Percentiles rank a stretch among this genome's conserved stretches.
phyloP scores from a whole-genome alignment of 2,329 filamentous ascomycete genomes.

The Aureobasidium leucospermi region DNA sequence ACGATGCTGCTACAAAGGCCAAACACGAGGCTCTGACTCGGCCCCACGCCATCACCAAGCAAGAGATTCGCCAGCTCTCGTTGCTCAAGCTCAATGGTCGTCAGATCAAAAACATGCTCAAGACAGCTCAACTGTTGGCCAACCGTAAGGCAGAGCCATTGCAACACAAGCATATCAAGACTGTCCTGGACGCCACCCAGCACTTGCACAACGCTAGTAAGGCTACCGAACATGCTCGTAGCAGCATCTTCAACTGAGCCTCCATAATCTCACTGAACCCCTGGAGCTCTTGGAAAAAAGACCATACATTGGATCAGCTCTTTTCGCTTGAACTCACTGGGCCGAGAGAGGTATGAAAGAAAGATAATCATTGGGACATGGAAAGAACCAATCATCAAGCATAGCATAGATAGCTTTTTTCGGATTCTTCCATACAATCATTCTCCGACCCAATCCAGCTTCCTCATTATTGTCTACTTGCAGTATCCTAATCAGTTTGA shows the following conservation, averaged over 20 bases:
- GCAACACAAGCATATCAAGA: slow-evolving; percentile 25
- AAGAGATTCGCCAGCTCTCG: slow-evolving; percentile 25
- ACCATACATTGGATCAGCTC: no score
- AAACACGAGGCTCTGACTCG: slow-evolving; percentile 18
- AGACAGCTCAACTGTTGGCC: slow-evolving; percentile 33
- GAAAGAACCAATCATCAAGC: no score
- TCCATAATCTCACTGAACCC: no score
- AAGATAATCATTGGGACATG: no score
- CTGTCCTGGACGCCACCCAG: slow-evolving; percentile 28
- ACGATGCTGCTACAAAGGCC: not conserved
- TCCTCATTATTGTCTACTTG: no score
- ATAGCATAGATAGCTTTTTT: no score
- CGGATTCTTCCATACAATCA: no score
- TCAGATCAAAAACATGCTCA: slow-evolving; percentile 38
- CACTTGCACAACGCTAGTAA: slow-evolving; percentile 24
- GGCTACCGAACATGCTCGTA: slow-evolving; percentile 20
- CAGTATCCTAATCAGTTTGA: no score
- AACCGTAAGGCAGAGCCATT: slow-evolving; percentile 20
- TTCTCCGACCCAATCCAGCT: no score
- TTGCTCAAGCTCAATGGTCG: slow-evolving; percentile 31
- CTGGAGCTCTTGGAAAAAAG: no score
- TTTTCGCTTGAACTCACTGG: no score
- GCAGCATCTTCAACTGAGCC: slow-evolving; percentile 17
- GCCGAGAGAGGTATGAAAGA: no score
- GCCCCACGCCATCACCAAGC: slow-evolving; percentile 24